These are phyloP conservation scores for Lasiodiplodia citricola DNA, from an alignment of 2,329 filamentous ascomycete species.

Conservation along the genomic window DNA sequence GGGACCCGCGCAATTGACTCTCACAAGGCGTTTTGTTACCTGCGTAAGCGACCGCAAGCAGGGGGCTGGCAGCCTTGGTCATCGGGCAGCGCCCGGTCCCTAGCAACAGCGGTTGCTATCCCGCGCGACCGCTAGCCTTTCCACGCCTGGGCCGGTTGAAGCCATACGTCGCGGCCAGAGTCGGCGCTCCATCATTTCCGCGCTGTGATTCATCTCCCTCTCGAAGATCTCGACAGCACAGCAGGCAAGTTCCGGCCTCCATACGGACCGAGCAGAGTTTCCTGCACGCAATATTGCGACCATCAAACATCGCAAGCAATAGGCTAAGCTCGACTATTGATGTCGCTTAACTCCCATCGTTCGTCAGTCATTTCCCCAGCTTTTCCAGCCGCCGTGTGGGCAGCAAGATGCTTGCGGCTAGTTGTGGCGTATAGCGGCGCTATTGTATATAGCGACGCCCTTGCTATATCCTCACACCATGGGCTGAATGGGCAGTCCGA, in stretches of 20 bases:
- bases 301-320: neutral
- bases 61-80: conserved; percentile 1
- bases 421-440: neutral
- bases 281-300: conserved; percentile 1
- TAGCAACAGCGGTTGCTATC: neutral
- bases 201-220: conserved; percentile 11
- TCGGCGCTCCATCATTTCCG: conserved; percentile 16
- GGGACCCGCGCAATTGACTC: conserved; percentile 4
- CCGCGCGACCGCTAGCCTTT: neutral
- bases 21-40: conserved; percentile 13
- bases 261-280: conserved; percentile 9
- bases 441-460: neutral
- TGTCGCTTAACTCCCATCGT: neutral
- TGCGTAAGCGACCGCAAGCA: neutral
- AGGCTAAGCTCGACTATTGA: neutral
- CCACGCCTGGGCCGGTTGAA: neutral
- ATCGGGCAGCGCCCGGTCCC: neutral
- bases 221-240: conserved; percentile 11
- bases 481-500: conserved; percentile 1
- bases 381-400: neutral
- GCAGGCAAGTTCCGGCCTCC: conserved; percentile 10
- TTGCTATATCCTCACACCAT: neutral
- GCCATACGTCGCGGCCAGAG: neutral
- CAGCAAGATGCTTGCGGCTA: neutral
- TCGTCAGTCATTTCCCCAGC: neutral